Conservation (phyloP, 2,329 filamentous ascomycete species). For the Paraphaeosphaeria minitans region DNA sequence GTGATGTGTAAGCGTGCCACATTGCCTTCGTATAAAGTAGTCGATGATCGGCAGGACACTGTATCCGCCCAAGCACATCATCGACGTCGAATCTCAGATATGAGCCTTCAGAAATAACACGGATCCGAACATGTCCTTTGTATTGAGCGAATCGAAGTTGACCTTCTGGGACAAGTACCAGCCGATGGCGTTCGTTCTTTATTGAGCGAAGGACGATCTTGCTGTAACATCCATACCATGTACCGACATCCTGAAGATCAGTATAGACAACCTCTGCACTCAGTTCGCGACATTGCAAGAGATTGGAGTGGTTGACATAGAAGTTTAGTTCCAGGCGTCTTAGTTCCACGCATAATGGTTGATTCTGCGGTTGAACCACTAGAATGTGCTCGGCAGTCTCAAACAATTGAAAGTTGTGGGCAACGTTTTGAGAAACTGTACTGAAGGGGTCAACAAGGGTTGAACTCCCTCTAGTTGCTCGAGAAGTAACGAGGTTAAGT, state of each 20-base stretch:
- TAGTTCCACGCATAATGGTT: conserved; percentile 55
- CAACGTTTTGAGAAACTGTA: conserved; percentile 46
- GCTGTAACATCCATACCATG: conserved; percentile 63
- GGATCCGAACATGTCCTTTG: conserved; percentile 53
- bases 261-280: conserved; percentile 56
- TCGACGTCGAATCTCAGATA: conserved; percentile 63
- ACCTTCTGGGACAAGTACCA: conserved; percentile 61
- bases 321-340: conserved; percentile 61
- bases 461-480: conserved; percentile 31
- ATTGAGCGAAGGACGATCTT: conserved; percentile 62
- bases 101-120: conserved; percentile 37
- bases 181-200: conserved; percentile 50
- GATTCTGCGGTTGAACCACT: conserved; percentile 51
- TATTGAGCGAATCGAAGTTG: conserved; percentile 29
- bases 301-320: conserved; percentile 49
- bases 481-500: conserved; percentile 38
- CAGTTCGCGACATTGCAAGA: conserved; percentile 58
- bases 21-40: conserved; percentile 63
- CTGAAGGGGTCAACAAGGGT: conserved; percentile 58
- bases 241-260: conserved; percentile 62
- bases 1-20: conserved; percentile 66
- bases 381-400: conserved; percentile 53
- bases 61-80: conserved; percentile 59
- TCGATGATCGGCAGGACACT: conserved; percentile 61
- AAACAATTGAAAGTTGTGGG: conserved; percentile 57